Evolutionary conservation across 2,329 filamentous ascomycete species (phyloP).

Genomic region (Microsporum ferrugineum): DNA sequence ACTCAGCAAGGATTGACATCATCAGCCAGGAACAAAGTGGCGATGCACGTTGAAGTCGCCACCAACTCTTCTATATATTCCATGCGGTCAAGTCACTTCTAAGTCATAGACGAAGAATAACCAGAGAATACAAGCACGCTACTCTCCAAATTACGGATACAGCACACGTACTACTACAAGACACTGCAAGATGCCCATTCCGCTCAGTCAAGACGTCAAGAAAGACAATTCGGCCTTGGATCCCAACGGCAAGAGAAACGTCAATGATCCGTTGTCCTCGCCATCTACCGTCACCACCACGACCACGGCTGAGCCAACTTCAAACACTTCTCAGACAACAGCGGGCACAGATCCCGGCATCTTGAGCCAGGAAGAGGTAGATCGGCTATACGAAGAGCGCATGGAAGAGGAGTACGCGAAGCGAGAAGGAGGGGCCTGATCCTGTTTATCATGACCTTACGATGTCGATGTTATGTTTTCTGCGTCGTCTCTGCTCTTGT

Average conservation of each 20-base stretch:
- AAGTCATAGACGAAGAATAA: too few species aligned
- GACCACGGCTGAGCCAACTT: slow-evolving; percentile 1
- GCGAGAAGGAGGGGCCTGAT: slow-evolving; percentile 31
- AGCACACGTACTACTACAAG: neutral
- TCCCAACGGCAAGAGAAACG: slow-evolving; percentile 2
- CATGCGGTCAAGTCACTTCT: neutral
- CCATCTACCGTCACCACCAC: neutral
- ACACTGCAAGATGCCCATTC: slow-evolving; percentile 5
- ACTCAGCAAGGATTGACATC: neutral
- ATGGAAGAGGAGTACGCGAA: slow-evolving; percentile 40
- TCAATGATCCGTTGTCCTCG: slow-evolving; percentile 1
- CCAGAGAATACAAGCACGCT: neutral
- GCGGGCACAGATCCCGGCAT: neutral
- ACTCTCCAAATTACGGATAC: neutral
- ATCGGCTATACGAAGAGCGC: slow-evolving; percentile 35
- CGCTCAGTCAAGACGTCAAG: neutral
- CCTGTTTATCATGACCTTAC: neutral
- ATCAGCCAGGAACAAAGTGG: neutral
- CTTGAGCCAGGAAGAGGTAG: slow-evolving; percentile 33
- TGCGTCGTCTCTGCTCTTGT: too few species aligned
- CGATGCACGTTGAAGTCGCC: neutral
- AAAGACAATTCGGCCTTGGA: slow-evolving; percentile 5
- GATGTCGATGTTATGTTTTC: too few species aligned
- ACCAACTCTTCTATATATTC: neutral
- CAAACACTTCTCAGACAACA: neutral